Evolutionary conservation across 2,329 filamentous ascomycete species (phyloP), one percentile per base, ranked within the genome.

Genomic region (Fusarium dimerum): DNA sequence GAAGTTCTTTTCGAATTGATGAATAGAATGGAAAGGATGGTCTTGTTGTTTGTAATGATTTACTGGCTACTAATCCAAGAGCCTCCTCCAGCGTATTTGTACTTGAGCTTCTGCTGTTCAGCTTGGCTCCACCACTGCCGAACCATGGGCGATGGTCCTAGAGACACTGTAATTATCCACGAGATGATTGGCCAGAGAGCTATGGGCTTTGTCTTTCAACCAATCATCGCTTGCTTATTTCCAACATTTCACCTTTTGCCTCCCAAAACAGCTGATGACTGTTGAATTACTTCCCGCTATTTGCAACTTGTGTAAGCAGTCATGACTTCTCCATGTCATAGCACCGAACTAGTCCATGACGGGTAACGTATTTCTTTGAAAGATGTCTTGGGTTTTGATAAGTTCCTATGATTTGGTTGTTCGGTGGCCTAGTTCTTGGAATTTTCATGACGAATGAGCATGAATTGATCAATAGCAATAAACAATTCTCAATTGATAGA

Each of bases 171-270:
- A 63, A 66, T 66, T 44, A 45, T 2, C 26, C 1, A 15, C 6
- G 0, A 0, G 15, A 0, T 58, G 38, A 65, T 66, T 66, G 61
- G 63, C 8, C 9, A 1, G 0, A 0, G 0, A 0, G 0, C 1
- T 13, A 9, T 11, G 45, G 42, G 41, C 42, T 16, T 8, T 26
- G 13, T 3, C 1, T 0, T 0, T 1, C 2, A 13, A 1, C 63
- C 63, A 66, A 66, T 66, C 36, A 56, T 0, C 15, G 18, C 2
- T 51, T 63, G 60, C 63, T 61, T 66, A 66, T 66, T 66, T 63
- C 55, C 58, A 60, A 45, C 41, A 45, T 46, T 17, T 16, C 5
- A 11, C 34, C 43, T 45, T 45, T 61, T 18, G 56, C 59, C 59
- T 60, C 55, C 49, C 8, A 52, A 39, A 56, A 56, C 58, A 52